phyloP scores from a whole-genome alignment of 805 yeast species.

The Pichia heedii region DNA sequence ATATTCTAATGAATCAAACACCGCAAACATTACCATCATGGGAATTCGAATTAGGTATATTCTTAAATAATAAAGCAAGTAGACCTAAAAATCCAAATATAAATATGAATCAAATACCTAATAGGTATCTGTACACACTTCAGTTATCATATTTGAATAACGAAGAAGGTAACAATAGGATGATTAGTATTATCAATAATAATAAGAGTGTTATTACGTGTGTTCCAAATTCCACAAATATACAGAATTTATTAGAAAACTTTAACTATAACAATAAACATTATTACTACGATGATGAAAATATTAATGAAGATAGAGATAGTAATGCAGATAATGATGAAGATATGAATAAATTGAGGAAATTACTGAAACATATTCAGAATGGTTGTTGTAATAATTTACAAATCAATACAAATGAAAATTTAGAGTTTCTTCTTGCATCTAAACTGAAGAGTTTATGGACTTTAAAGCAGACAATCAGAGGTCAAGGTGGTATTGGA shows the following conservation, averaged over 20 bases:
- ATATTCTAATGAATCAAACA: constrained; percentile 56
- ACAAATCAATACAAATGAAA: constrained; percentile 29
- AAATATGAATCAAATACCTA: constrained; percentile 29
- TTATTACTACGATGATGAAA: constrained; percentile 4
- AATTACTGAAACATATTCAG: constrained; percentile 19
- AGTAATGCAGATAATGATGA: neutral
- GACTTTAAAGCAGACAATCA: constrained; percentile 57
- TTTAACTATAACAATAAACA: constrained; percentile 3
- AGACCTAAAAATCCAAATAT: constrained; percentile 30
- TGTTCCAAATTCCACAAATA: constrained; percentile 18
- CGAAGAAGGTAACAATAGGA: constrained; percentile 24
- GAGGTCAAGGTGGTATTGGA: constrained; percentile 68
- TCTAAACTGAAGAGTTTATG: constrained; percentile 61
- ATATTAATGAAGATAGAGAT: neutral
- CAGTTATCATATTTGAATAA: constrained; percentile 38
- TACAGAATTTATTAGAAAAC: constrained; percentile 9
- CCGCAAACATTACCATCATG: constrained; percentile 57
- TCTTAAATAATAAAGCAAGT: constrained; percentile 51
- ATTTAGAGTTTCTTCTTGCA: constrained; percentile 45
- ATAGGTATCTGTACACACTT: constrained; percentile 41
- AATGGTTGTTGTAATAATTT: constrained; percentile 46
- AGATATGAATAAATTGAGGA: constrained; percentile 6
- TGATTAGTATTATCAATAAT: constrained; percentile 41
- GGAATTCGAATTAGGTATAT: constrained; percentile 61
- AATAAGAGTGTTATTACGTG: constrained; percentile 28